Conservation (phyloP, 2,329 filamentous ascomycete species). For the Ramichloridium luteum region DNA sequence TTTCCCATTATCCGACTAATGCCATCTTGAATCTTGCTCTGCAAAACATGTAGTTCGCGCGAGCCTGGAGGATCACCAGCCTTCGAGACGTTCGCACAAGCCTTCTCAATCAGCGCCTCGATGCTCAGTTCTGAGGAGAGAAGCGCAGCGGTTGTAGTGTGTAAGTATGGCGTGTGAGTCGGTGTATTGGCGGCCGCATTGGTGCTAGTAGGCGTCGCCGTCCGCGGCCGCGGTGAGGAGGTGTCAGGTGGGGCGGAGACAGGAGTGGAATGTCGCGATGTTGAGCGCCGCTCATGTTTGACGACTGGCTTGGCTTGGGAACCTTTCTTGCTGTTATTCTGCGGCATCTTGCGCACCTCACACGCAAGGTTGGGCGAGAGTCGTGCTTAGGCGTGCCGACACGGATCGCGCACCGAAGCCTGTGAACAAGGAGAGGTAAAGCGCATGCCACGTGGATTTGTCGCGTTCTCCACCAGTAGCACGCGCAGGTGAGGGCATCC, state of each 20-base stretch:
- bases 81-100: constrained; percentile 39
- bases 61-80: constrained; percentile 40
- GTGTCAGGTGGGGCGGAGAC: constrained; percentile 35
- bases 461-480: no score
- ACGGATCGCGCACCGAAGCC: no score
- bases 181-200: constrained; percentile 31
- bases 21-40: constrained; percentile 51
- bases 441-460: no score
- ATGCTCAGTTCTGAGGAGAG: constrained; percentile 44
- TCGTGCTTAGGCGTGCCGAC: no score
- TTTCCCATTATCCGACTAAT: constrained; percentile 31
- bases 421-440: no score
- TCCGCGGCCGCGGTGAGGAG: constrained; percentile 35
- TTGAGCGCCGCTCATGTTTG: constrained; percentile 46
- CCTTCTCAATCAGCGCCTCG: constrained; percentile 58
- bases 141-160: constrained; percentile 42
- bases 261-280: constrained; percentile 69
- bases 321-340: constrained; percentile 25
- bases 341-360: no score
- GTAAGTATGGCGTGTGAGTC: constrained; percentile 51
- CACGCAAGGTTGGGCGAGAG: no score
- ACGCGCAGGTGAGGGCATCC: no score
- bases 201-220: constrained; percentile 50
- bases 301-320: constrained; percentile 18
- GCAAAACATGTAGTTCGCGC: constrained; percentile 50